Evolutionary conservation across 257 asterid species (phyloP), one percentile per base, ranked within the genome.

Genomic region (Solanum tarijense): DNA sequence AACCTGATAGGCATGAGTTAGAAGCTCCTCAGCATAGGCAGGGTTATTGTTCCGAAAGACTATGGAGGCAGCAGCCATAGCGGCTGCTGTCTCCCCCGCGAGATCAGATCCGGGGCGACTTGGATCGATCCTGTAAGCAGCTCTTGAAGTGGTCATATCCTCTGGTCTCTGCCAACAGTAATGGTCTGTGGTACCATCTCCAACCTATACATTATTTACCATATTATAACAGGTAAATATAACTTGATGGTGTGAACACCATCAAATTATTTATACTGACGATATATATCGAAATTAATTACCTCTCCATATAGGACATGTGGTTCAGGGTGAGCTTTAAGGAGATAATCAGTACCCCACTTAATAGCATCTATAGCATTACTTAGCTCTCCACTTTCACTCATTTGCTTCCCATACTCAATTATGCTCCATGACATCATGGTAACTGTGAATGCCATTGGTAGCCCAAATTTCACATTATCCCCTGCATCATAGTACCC

Each of bases 401-500:
- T 90, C 96, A 96, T 91, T 91, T 97, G 99, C 8, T 25, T 88
- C 11, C 99, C 99, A 46, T 97, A 97, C 88, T 97, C 99, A 3
- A 97, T 91, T 6, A 96, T 89, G 91, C 99, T 96, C 99, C 99
- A 96, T 1, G 98, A 94, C 97, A 96, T 89, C 99, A 97, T 96
- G 0, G 99, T 97, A 4, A 97, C 74, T 35, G 99, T 97, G 92
- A 95, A 97, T 7, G 99, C 99, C 99, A 97, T 96, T 8, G 99
- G 99, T 27, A 97, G 89, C 3, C 99, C 99, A 83, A 97, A 97
- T 85, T 97, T 97, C 55, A 97, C 99, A 89, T 97, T 96, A 90
- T 97, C 99, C 81, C 99, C 99, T 72, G 99, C 99, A 88, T 97
- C 99, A 79, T 97, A 97, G 92, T 97, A 97, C 4, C 99, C 99